Base-by-base conservation (phyloP, 2,329 filamentous ascomycete genomes). In the Fusarium nurragi region DNA sequence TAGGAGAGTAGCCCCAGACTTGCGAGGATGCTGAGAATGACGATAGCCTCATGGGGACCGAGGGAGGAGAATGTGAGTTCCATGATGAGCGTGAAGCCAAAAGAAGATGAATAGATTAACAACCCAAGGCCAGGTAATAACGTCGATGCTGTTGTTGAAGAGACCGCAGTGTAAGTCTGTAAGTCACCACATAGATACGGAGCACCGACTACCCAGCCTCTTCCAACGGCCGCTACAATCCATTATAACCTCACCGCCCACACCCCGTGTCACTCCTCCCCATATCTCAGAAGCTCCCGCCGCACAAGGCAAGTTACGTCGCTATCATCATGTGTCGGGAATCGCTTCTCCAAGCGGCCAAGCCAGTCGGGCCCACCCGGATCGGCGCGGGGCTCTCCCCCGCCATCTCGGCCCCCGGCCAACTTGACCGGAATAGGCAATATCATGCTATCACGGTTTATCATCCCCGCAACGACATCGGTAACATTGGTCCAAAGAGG, bases 371-470 rank as follows among this genome's bases (percentile, higher is more conserved):
- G n/a, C 34, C 46, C 32, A 50, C 30, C 48, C 54, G 54, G 26
- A 37, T 26, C 30, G 32, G 38, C 22, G 32, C 39, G 34, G 48
- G 38, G 12, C 43, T 18, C 23, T 48, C 43, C 47, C 58, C 56
- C 54, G 54, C 58, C 21, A 48, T 44, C 54, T 40, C 18, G 10
- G 6, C 8, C 6, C 36, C 47, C 60, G 64, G 64, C 14, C 47
- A 61, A 41, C 54, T 57, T 67, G 47, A 40, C 64, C 64, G 39
- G 41, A 52, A 67, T 67, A 67, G 64, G 64, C 30, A 67, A 67
- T 61, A 40, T 28, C 26, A 65, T 40, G 51, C 64, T 66, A 66
- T 66, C 64, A 23, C 7, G 12, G 26, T 8, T 56, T 61, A 49
- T 62, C 58, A 34, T 19, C 54, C 54, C 41, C 58, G 51, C 46